Evolutionary conservation across 2,329 filamentous ascomycete species (phyloP).

Genomic region (Aureobasidium sp.): DNA sequence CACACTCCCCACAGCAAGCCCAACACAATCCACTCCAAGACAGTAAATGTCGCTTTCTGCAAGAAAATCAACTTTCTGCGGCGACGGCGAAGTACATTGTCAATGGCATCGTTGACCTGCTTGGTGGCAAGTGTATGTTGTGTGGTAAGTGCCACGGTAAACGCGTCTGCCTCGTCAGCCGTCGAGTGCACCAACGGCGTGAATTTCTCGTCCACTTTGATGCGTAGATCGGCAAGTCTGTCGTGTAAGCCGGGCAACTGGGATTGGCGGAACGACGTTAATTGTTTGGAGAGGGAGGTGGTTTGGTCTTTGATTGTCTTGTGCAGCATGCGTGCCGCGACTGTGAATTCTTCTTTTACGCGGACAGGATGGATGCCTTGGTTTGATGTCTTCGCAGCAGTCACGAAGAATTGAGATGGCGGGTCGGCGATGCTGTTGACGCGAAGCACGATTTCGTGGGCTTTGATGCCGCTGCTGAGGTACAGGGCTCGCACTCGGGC

Average conservation of each 20-base stretch:
- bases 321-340: conserved; percentile 48
- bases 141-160: conserved; percentile 67
- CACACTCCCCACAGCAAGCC: conserved; percentile 93
- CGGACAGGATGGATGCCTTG: conserved; percentile 40
- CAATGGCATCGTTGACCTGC: conserved; percentile 68
- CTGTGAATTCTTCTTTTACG: conserved; percentile 46
- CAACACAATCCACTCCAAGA: conserved; percentile 81
- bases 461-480: conserved; percentile 82
- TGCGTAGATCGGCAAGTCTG: conserved; percentile 44
- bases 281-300: conserved; percentile 12
- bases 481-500: conserved; percentile 71
- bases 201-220: conserved; percentile 43
- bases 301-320: conserved; percentile 35
- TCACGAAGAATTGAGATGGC: conserved; percentile 30
- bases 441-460: conserved; percentile 67
- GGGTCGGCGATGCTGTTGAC: conserved; percentile 41
- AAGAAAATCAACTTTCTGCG: conserved; percentile 69
- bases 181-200: conserved; percentile 57
- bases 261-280: conserved; percentile 23
- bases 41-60: conserved; percentile 67
- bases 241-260: conserved; percentile 44
- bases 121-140: conserved; percentile 75
- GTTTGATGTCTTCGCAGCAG: conserved; percentile 33
- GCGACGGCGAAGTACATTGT: conserved; percentile 61
- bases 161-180: conserved; percentile 72